These are phyloP conservation scores for Pulveroboletus sp. DNA, from an alignment of 768 basidiomycete genomes.

Conservation along the genomic window DNA sequence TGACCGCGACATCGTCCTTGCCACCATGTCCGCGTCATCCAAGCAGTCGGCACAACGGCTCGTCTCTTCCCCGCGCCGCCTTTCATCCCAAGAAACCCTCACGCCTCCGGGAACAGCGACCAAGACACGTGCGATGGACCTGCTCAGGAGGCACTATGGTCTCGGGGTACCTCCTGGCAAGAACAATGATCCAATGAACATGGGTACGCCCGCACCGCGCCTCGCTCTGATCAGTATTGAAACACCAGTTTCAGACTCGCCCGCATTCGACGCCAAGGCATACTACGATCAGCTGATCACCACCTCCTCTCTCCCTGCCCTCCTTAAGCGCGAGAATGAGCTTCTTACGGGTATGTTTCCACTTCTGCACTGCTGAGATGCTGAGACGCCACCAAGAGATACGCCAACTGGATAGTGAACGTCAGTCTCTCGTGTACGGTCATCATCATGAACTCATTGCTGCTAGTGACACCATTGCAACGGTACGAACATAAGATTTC, in stretches of 20 bases:
- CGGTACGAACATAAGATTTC: slow-evolving; percentile 43
- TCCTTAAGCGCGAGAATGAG: slow-evolving; percentile 82
- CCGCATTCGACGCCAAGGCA: slow-evolving; percentile 74
- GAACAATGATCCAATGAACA: slow-evolving; percentile 73
- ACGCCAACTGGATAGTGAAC: slow-evolving; percentile 78
- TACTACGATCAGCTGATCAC: slow-evolving; percentile 88
- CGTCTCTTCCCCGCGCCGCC: slow-evolving; percentile 44
- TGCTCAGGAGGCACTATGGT: slow-evolving; percentile 85
- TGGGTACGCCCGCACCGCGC: slow-evolving; percentile 46
- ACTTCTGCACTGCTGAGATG: background rate
- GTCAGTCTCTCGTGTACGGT: slow-evolving; percentile 90
- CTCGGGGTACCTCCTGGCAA: slow-evolving; percentile 58
- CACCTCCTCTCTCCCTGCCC: slow-evolving; percentile 64
- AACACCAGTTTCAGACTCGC: slow-evolving; percentile 52
- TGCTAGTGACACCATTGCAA: slow-evolving; percentile 86
- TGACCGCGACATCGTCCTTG: slow-evolving; percentile 20
- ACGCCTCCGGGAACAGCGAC: slow-evolving; percentile 30
- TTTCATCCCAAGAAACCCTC: slow-evolving; percentile 22
- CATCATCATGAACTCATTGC: slow-evolving; percentile 95
- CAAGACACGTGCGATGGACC: slow-evolving; percentile 65
- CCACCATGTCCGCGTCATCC: slow-evolving; percentile 11
- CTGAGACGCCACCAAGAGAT: slow-evolving; percentile 55
- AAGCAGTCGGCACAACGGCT: slow-evolving; percentile 32
- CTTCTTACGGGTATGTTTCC: slow-evolving; percentile 55
- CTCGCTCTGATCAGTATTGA: slow-evolving; percentile 1